Evolutionary conservation across 768 basidiomycete genomes (phyloP), one percentile per base, ranked within the genome.

Genomic region (Tylopilus subfusipes): DNA sequence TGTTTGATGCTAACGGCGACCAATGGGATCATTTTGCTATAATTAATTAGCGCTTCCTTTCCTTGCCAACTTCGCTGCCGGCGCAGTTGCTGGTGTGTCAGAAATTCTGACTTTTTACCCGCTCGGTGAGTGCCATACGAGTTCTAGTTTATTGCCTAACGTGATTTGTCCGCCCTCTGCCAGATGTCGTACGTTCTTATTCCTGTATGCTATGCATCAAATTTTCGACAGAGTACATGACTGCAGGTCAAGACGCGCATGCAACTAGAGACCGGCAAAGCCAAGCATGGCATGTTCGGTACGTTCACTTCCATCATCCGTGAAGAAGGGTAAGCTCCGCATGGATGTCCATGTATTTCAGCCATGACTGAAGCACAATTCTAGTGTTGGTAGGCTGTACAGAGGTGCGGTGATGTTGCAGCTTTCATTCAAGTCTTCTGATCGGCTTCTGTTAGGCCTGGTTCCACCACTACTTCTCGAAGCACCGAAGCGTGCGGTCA

Each of bases 401-500:
- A 81, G 95, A 76, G 97, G 88, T 88, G 64, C 39, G 27, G 12
- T 5, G 14, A 27, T 36, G 10, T 36, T 54, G 53, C 42, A 50
- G 24, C 33, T 25, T 8, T 19, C 6, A 19, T 29, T 29, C 38
- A 34, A 12, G 8, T 27, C 25, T 42, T 42, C 16, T 56, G 27
- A 46, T 44, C 11, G 25, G 21, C 13, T 22, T 25, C 42, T 44
- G 30, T 19, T 49, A 90, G 88, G 96, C 62, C 84, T 99, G 55
- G 86, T 94, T n/a, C 93, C 97, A 11, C 97, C 97, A 18, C 73
- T 99, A 11, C 82, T 98, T 64, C 76, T 99, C 42, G 97, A 99
- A 73, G 97, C 97, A 16, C 97, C 97, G 2, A 99, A 99, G 76
- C 86, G 97, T 73, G 97, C 97, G 16, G 90, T 94, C 45, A 99